Evolutionary conservation across 1,284 basidiomycete species (phyloP).

Genomic region (Cryptococcus jaspeensis): DNA sequence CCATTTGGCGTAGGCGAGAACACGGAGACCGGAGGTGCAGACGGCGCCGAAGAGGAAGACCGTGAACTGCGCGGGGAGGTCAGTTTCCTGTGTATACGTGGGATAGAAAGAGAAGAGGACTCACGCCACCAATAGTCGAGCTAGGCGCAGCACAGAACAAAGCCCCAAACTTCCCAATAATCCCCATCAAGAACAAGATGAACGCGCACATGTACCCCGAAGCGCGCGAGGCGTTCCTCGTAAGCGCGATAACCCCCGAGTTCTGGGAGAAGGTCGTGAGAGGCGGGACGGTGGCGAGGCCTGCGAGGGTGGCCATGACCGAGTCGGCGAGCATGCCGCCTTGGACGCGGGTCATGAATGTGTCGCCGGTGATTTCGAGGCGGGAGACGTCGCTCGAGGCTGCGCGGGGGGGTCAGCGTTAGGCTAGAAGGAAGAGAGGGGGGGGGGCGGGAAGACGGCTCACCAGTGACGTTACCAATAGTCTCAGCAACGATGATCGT

Average conservation of each 20-base stretch:
- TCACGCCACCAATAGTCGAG: constrained; percentile 21
- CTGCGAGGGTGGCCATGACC: constrained; percentile 30
- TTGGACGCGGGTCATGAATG: constrained; percentile 32
- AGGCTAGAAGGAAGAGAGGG: background rate
- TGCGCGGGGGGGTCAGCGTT: constrained; percentile 1
- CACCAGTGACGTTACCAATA: constrained; percentile 32
- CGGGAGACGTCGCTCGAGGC: constrained; percentile 27
- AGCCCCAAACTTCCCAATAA: constrained; percentile 36
- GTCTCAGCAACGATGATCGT: constrained; percentile 36
- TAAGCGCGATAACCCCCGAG: constrained; percentile 39
- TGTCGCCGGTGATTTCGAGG: constrained; percentile 22
- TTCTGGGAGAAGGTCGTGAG: constrained; percentile 41
- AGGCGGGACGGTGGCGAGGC: constrained; percentile 34
- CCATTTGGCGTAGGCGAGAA: constrained; percentile 66
- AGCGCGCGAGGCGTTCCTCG: constrained; percentile 32
- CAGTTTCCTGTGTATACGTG: background rate
- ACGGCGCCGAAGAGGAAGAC: constrained; percentile 51
- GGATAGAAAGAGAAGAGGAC: background rate
- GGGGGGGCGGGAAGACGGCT: background rate
- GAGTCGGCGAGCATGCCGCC: constrained; percentile 39
- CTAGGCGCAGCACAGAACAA: constrained; percentile 34
- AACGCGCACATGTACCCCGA: constrained; percentile 37
- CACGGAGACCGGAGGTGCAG: constrained; percentile 64
- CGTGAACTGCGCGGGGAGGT: constrained; percentile 22
- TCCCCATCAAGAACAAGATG: constrained; percentile 36